Percentiles rank a stretch among this genome's conserved stretches.
Conservation (phyloP, 2,329 filamentous ascomycete species). For the Ceratocystis huliohia region DNA sequence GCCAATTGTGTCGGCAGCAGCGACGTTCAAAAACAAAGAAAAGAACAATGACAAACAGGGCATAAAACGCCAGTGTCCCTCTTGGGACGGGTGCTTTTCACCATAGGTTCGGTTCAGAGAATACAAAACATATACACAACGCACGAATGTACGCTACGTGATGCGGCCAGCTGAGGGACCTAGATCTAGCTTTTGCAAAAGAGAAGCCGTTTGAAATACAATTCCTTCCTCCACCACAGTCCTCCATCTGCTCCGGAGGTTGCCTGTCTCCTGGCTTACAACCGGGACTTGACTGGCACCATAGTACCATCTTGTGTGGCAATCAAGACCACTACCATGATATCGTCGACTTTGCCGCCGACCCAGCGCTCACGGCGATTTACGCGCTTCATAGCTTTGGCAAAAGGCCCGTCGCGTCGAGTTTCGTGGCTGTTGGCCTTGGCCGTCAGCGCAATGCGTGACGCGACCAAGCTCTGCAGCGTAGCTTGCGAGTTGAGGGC, state of each 20-base stretch:
- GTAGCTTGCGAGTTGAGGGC: constrained; percentile 30
- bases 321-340: constrained; percentile 71
- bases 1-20: background rate
- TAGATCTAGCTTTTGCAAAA: background rate
- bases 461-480: constrained; percentile 66
- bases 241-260: background rate
- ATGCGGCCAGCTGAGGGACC: background rate
- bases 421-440: constrained; percentile 73
- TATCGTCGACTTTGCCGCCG: constrained; percentile 92
- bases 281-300: constrained; percentile 25
- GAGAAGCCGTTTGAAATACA: background rate
- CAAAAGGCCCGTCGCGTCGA: constrained; percentile 80
- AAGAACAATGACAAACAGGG: background rate
- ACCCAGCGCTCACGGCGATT: constrained; percentile 78
- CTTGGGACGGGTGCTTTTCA: background rate
- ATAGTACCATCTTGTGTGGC: constrained; percentile 49
- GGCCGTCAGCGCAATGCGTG: constrained; percentile 66
- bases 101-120: background rate
- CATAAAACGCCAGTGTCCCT: background rate
- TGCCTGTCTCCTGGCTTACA: constrained; percentile 24
- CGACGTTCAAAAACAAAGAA: background rate
- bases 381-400: constrained; percentile 80
- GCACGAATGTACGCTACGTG: background rate
- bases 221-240: background rate
- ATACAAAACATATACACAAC: background rate